A percentile compares a stretch with the other conserved stretches of the same genome.
Evolutionary conservation across 495 filamentous ascomycete genomes (phyloP).

Genomic region (Daldinia bambusicola): DNA sequence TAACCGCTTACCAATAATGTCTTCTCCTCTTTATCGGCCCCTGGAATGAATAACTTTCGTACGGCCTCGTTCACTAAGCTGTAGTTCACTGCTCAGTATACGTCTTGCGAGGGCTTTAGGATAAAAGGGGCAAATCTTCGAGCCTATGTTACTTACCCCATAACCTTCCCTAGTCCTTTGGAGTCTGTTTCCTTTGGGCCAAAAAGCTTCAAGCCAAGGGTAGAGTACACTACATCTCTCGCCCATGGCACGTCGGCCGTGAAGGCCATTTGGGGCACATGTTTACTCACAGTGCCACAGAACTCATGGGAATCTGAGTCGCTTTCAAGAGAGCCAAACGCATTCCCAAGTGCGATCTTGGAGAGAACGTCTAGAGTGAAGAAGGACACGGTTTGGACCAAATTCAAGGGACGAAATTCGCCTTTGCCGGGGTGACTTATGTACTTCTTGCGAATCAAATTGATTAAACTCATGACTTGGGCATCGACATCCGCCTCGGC

Average conservation of each 20-base stretch:
- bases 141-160: constrained; percentile 49
- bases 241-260: constrained; percentile 44
- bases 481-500: constrained; percentile 61
- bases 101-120: not conserved
- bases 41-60: constrained; percentile 46
- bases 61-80: constrained; percentile 55
- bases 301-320: constrained; percentile 68
- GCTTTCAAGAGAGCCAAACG: constrained; percentile 69
- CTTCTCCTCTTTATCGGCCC: constrained; percentile 33
- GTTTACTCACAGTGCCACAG: constrained; percentile 62
- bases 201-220: constrained; percentile 32
- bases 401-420: constrained; percentile 52
- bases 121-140: not conserved
- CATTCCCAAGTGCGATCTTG: constrained; percentile 69
- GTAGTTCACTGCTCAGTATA: not conserved
- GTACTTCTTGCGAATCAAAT: constrained; percentile 57
- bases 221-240: constrained; percentile 39
- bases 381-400: constrained; percentile 57
- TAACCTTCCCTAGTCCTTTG: constrained; percentile 57
- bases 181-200: constrained; percentile 41
- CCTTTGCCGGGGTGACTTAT: constrained; percentile 63
- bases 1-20: constrained; percentile 55
- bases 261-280: constrained; percentile 56
- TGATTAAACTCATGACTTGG: constrained; percentile 57
- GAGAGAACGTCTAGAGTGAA: constrained; percentile 73